Evolutionary conservation across 2,329 filamentous ascomycete genomes (phyloP), one percentile per base, ranked within the genome.

Genomic region (Alternaria triticina): DNA sequence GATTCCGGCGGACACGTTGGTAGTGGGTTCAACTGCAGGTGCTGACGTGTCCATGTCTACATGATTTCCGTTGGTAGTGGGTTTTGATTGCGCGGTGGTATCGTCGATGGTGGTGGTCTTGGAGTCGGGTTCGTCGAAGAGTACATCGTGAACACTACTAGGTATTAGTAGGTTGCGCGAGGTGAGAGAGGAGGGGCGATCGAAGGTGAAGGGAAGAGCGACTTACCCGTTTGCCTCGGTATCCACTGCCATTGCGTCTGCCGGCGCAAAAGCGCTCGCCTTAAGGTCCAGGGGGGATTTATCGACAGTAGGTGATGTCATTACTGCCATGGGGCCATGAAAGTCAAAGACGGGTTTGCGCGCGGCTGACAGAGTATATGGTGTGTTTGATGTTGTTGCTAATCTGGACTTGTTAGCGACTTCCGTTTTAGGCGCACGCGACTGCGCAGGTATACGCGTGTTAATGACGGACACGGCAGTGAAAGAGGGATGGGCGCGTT

Each of bases 141-240:
- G 76, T 36, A 76, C 74, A 64, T 80, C 74, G 61, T 77, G 72
- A 44, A 71, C 66, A 58, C 77, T 81, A 46, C 45, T 30, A 51
- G 46, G 13, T 9, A 61, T 71, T 64, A 77, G 64, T 65, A 68
- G 22, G 43, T 33, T 3, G 23, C 33, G 51, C 45, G 51, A 61
- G 54, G 64, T 62, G 49, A 69, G 62, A 63, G 66, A 47, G 56
- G 58, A 51, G 47, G 66, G 56, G 62, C 55, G 40, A 43, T 33
- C 59, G 61, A 22, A 33, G n/a, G 51, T 44, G 33, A 44, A 62
- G 65, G 64, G 61, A 72, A 73, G 68, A 76, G 74, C 46, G 59
- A 86, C 87, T 86, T 82, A 90, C 88, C 87, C 87, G 76, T 89
- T 88, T 72, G 86, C 81, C 47, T 85, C 82, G 64, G 81, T 77